Conservation (phyloP, 2,329 filamentous ascomycete genomes). For the Apiospora aurea region DNA sequence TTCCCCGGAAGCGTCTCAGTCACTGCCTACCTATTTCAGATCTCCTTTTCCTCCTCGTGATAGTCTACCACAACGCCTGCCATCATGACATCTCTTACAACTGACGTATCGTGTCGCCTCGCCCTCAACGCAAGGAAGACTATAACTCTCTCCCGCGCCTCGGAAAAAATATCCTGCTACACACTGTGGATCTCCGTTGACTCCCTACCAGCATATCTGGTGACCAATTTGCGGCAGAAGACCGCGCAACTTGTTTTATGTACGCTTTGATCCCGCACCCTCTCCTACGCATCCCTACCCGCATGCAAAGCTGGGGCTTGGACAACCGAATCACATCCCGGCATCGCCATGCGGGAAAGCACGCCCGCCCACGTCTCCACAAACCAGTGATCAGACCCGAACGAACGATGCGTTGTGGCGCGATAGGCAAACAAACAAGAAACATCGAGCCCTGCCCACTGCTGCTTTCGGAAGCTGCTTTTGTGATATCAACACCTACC, state of each 20-base stretch:
- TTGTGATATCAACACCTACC: neutral
- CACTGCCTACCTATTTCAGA: neutral
- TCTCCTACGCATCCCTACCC: neutral
- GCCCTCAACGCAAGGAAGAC: too few relatives aligned
- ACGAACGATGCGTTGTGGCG: neutral
- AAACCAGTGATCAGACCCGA: neutral
- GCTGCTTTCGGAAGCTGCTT: neutral
- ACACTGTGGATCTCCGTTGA: neutral
- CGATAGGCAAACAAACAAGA: neutral
- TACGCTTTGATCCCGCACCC: slow-evolving; percentile 19
- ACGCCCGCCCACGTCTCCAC: neutral
- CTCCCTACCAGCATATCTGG: neutral
- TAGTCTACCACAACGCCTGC: neutral
- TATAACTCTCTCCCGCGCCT: neutral
- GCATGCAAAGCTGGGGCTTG: neutral
- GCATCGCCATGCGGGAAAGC: neutral
- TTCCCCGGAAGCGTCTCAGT: neutral
- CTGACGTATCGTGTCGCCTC: slow-evolving; percentile 1
- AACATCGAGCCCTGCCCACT: neutral
- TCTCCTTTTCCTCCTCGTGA: neutral
- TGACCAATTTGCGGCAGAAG: neutral
- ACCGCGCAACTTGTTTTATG: slow-evolving; percentile 7
- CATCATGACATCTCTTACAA: neutral
- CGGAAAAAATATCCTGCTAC: neutral
- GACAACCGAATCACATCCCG: neutral